Evolutionary conservation across 2,329 filamentous ascomycete genomes (phyloP).

Genomic region (Paracoccidioides lutzii): DNA sequence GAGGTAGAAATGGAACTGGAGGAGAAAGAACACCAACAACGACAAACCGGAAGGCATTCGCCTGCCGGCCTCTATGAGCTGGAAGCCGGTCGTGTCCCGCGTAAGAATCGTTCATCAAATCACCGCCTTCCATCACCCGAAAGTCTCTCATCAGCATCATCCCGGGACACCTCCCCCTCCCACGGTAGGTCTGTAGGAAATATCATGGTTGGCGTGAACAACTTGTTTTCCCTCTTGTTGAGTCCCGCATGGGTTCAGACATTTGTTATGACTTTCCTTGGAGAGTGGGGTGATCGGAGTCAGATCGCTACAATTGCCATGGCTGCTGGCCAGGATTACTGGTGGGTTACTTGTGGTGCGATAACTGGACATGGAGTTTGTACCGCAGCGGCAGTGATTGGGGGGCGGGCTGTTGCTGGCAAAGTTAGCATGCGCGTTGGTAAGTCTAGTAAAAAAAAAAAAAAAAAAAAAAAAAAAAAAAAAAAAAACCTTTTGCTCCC

Average conservation of each 20-base stretch:
- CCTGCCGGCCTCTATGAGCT: slow-evolving; percentile 63
- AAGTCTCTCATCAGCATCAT: slow-evolving; percentile 64
- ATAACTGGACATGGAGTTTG: slow-evolving; percentile 77
- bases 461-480: background rate
- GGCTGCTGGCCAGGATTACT: slow-evolving; percentile 96
- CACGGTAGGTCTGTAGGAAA: slow-evolving; percentile 34
- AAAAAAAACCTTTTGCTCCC: background rate
- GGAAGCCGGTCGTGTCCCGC: slow-evolving; percentile 59
- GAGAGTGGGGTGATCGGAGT: slow-evolving; percentile 94
- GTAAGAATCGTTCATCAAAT: slow-evolving; percentile 56
- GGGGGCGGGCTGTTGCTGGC: slow-evolving; percentile 82
- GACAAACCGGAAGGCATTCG: slow-evolving; percentile 52
- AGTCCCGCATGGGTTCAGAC: slow-evolving; percentile 98
- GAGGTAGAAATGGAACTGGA: slow-evolving; percentile 91
- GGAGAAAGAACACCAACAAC: slow-evolving; percentile 72
- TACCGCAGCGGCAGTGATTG: slow-evolving; percentile 81
- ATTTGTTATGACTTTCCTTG: slow-evolving; percentile 96
- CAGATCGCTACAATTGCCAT: slow-evolving; percentile 98
- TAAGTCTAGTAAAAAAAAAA: slow-evolving; percentile 41
- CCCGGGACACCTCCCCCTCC: slow-evolving; percentile 44
- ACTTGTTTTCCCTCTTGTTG: slow-evolving; percentile 74
- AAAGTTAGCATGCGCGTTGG: slow-evolving; percentile 90
- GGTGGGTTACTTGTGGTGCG: slow-evolving; percentile 92
- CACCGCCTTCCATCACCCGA: slow-evolving; percentile 68
- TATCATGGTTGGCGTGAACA: slow-evolving; percentile 56